A percentile compares a stretch with the other conserved stretches of the same genome.
These are phyloP conservation scores for Chloranthus sessilifolius DNA, from an alignment of 164 flowering plant genomes.

Conservation along the genomic window DNA sequence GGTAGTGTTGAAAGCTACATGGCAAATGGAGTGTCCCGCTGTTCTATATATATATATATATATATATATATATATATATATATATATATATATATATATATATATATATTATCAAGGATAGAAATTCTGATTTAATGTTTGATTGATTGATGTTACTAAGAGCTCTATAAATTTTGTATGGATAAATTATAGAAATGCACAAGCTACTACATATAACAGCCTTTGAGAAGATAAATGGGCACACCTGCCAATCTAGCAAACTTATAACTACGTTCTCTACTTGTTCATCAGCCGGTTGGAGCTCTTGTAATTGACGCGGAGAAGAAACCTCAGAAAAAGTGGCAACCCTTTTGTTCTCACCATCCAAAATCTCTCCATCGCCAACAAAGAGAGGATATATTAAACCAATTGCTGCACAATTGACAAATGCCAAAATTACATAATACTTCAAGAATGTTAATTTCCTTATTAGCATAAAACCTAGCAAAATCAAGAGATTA, in stretches of 20 bases:
- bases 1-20: no score
- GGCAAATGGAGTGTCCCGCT: no score
- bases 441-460: not conserved
- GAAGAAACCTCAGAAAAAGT: slow-evolving; percentile 48
- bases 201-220: no score
- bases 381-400: slow-evolving; percentile 58
- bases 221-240: slow-evolving; percentile 3
- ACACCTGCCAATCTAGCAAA: slow-evolving; percentile 87
- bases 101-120: no score
- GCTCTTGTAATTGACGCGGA: slow-evolving; percentile 50
- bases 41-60: no score
- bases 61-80: no score
- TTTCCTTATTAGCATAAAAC: not conserved
- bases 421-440: not conserved
- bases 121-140: no score
- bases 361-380: slow-evolving; percentile 47
- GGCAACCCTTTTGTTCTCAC: slow-evolving; percentile 46
- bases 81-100: no score
- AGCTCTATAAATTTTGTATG: no score
- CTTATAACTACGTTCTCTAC: slow-evolving; percentile 49
- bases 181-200: no score
- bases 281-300: slow-evolving; percentile 36
- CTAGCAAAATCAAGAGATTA: slow-evolving; percentile 1
- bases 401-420: slow-evolving; percentile 60
- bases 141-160: no score